Percentiles rank a stretch among this genome's conserved stretches.
Evolutionary conservation across 139 green algal genomes (phyloP).

Genomic region (Auxenochlorella protothecoides): DNA sequence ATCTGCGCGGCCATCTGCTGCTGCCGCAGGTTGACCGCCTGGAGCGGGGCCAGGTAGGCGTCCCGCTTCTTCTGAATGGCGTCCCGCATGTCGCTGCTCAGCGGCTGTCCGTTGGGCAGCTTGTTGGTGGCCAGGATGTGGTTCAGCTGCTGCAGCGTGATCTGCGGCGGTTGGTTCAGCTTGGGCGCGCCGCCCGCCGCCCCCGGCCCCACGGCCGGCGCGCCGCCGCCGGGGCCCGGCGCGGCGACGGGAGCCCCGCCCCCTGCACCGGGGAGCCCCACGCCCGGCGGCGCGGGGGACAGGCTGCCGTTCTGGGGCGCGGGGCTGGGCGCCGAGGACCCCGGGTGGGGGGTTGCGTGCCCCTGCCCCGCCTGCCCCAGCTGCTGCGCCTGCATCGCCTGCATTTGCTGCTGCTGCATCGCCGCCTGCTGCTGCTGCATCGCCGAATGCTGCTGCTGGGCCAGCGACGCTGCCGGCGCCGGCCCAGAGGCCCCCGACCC

Average conservation of each 20-base stretch:
- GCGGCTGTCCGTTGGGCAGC: slow-evolving; percentile 20
- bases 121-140: slow-evolving; percentile 20
- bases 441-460: slow-evolving; percentile 4
- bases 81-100: slow-evolving; percentile 16
- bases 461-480: not conserved
- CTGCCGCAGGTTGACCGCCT: slow-evolving; percentile 7
- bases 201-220: not conserved
- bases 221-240: not conserved
- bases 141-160: slow-evolving; percentile 26
- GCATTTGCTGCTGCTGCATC: slow-evolving; percentile 5
- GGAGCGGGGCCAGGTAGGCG: slow-evolving; percentile 12
- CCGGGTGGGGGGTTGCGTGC: no score
- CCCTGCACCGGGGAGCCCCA: not conserved
- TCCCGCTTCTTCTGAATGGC: slow-evolving; percentile 17
- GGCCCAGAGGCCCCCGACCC: not conserved
- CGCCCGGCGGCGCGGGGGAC: no score
- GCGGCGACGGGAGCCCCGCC: not conserved
- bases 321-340: no score
- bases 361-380: not conserved
- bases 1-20: slow-evolving; percentile 2
- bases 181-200: not conserved
- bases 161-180: not conserved
- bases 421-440: slow-evolving; percentile 10
- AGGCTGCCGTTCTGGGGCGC: not conserved
- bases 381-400: not conserved